Evolutionary conservation across 306 rosid species (phyloP), one percentile per base, ranked within the genome.

Genomic region (Malus fusca): DNA sequence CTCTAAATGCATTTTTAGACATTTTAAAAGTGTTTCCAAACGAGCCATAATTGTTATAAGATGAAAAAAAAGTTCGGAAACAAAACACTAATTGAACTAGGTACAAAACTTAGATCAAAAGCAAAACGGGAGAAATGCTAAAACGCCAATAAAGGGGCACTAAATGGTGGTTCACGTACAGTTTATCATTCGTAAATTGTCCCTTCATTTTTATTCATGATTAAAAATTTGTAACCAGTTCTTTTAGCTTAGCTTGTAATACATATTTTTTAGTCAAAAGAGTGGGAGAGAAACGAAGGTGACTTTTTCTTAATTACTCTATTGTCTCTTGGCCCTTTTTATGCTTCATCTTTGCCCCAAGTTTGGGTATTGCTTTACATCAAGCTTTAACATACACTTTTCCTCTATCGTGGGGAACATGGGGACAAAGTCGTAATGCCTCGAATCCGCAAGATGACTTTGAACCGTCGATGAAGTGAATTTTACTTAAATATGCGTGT

Each of bases 261-360:
- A 35, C 40, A 35, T 35, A 1, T 40, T 40, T 48, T 15, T 15
- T 15, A 15, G 55, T 15, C 2, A 1, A 44, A 61, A 63, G 69
- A 4, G 43, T 52, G 74, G 74, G 44, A 72, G 76, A 75, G 90
- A 87, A 85, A 87, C 89, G 87, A 80, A 85, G 66, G 82, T 62
- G 78, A 74, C 71, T 69, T 86, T 68, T 68, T 28, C 59, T 42
- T 37, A 22, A 59, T 25, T 79, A 7, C 51, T 82, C 0, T 62
- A 35, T 77, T 61, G 59, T 69, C 73, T 37, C 64, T 72, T n/a
- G 60, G 51, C 55, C 64, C 70, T 71, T 14, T 43, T 30, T 71
- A 13, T 8, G 75, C 53, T 25, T 61, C 9, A 22, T 15, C 66
- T 72, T 35, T 7, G 55, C 66, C 2, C 37, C 67, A 40, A 72